A percentile compares a stretch with the other conserved stretches of the same genome.
phyloP scores from a whole-genome alignment of 768 basidiomycete species.

The Russula sp. region DNA sequence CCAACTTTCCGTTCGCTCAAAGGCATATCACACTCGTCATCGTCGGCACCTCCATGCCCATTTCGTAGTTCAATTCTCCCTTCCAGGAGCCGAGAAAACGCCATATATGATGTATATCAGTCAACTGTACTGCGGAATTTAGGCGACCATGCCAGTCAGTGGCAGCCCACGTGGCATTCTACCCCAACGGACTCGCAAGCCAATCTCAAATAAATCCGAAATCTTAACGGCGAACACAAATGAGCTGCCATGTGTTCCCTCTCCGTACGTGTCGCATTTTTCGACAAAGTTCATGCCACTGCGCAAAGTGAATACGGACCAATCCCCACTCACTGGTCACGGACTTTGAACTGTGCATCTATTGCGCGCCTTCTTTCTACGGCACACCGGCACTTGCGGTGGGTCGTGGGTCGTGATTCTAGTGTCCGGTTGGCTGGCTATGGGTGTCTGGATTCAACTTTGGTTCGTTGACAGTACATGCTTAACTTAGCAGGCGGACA shows the following conservation, averaged over 20 bases:
- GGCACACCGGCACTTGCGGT: not conserved
- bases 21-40: not conserved
- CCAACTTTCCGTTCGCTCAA: not conserved
- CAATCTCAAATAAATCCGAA: not conserved
- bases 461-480: not conserved
- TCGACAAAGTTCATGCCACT: not conserved
- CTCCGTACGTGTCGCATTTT: not conserved
- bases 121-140: not conserved
- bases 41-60: not conserved
- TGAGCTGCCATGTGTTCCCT: not conserved
- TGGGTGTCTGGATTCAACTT: not conserved
- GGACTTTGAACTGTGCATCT: slow-evolving; percentile 7
- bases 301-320: not conserved
- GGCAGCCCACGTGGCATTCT: too few species aligned
- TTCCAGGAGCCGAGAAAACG: not conserved
- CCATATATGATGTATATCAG: not conserved
- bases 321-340: slow-evolving; percentile 1
- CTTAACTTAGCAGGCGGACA: not conserved
- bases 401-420: slow-evolving; percentile 9
- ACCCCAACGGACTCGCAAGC: not conserved
- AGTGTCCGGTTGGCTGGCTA: not conserved
- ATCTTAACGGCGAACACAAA: not conserved
- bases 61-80: not conserved
- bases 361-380: not conserved
- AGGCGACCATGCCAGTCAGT: too few species aligned